Base-by-base conservation (phyloP, 2,329 filamentous ascomycete genomes). In the Amphichorda felina region DNA sequence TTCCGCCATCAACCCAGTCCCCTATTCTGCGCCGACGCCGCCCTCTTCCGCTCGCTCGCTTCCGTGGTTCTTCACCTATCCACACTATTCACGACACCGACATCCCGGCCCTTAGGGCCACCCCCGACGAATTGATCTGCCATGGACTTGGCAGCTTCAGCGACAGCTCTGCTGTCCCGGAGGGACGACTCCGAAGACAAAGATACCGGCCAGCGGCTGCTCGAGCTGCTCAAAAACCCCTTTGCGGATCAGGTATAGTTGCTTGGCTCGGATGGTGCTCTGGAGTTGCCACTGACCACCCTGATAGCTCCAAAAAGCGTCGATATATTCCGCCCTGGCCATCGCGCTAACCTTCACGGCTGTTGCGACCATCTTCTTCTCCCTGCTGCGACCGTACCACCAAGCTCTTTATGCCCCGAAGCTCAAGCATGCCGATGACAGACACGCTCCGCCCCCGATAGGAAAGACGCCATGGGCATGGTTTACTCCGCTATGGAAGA, bases 331-430 rank as follows among this genome's bases (percentile, higher is more conserved):
- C 39, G 86, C 88, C 33, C 63, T 96, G 30, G 82, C 68, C 43
- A 86, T 82, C 16, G 94, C 89, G 3, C 53, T 95, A 30, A 82
- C 75, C 37, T 65, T 91, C 50, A 85, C 86, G 8, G 50, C 72
- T 42, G 66, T 78, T 45, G 79, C 94, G 46, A 79, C 85, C 42
- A 54, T 94, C 39, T 61, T 78, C 44, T 98, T 96, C 68, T 94
- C 86, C 42, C 65, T 95, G 48, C 68, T 96, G 37, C 83, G 91
- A 41, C 91, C 91, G 5, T 87, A 88, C 58, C 89, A 96, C 57
- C 82, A 80, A 38, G 74, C 89, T 46, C 85, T 98, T 33, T 98
- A 98, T 60, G 88, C 91, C 4, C 91, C 91, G 28, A 89, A 93
- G 55, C 68, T 93, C 33, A 94, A 94, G 55, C 81, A 95, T 65